A percentile compares a stretch with the other conserved stretches of the same genome.
phyloP scores from a whole-genome alignment of 768 basidiomycete genomes.

The Boletus eberwhitei region DNA sequence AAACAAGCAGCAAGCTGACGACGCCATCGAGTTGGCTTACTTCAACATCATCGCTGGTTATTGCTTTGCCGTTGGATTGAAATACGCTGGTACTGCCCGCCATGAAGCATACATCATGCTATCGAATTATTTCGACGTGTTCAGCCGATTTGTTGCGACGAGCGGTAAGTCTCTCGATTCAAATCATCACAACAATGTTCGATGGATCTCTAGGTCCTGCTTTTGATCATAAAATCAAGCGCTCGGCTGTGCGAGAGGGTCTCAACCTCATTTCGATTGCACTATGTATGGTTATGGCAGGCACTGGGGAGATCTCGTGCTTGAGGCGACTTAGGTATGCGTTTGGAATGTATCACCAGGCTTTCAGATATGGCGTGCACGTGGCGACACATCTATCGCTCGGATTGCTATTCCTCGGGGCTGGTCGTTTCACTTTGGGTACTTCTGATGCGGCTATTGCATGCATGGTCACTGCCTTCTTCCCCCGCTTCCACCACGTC shows the following conservation, averaged over 20 bases:
- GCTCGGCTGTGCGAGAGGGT: slow-evolving; percentile 82
- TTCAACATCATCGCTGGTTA: slow-evolving; percentile 88
- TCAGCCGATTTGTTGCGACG: slow-evolving; percentile 66
- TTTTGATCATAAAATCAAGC: slow-evolving; percentile 86
- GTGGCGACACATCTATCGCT: slow-evolving; percentile 87
- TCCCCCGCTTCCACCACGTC: slow-evolving; percentile 77
- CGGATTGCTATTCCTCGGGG: slow-evolving; percentile 90
- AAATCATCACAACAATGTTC: background rate
- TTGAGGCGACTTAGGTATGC: slow-evolving; percentile 83
- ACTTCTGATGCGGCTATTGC: slow-evolving; percentile 91
- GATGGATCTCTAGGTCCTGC: slow-evolving; percentile 50
- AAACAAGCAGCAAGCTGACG: slow-evolving; percentile 50
- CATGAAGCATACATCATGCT: slow-evolving; percentile 85
- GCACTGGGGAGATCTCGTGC: slow-evolving; percentile 91
- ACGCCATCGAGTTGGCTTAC: slow-evolving; percentile 83
- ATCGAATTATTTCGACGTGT: slow-evolving; percentile 76
- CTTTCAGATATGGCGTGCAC: slow-evolving; percentile 84
- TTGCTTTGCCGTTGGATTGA: slow-evolving; percentile 89
- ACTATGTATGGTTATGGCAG: slow-evolving; percentile 93
- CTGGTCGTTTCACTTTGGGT: slow-evolving; percentile 88
- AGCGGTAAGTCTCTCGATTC: slow-evolving; percentile 47
- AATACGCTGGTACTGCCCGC: slow-evolving; percentile 90
- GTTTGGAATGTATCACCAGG: slow-evolving; percentile 79
- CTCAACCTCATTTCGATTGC: slow-evolving; percentile 84
- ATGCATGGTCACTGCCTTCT: slow-evolving; percentile 85